Conservation (phyloP, 192 early-diverging fungal species). For the Linderina pennispora region DNA sequence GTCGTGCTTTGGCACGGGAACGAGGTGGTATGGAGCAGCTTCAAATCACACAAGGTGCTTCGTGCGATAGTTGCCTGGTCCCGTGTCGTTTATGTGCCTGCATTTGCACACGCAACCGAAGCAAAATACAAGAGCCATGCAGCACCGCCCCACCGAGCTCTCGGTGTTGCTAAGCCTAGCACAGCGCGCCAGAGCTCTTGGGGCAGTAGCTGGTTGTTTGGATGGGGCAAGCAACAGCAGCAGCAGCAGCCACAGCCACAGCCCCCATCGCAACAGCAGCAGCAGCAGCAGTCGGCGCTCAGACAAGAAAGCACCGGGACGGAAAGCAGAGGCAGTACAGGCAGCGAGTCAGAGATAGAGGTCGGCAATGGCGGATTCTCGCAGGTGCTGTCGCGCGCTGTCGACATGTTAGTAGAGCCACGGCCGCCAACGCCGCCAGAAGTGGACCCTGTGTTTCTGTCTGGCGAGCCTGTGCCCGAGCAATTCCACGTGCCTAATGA, state of each 20-base stretch:
- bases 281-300: no score
- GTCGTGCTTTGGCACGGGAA: conserved; percentile 29
- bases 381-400: conserved; percentile 35
- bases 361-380: conserved; percentile 15
- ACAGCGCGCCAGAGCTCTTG: background rate
- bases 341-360: background rate
- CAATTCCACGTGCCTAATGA: background rate
- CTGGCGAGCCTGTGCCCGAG: background rate
- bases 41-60: conserved; percentile 1
- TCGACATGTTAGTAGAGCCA: conserved; percentile 37
- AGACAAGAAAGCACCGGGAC: no score
- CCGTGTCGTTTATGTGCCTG: conserved; percentile 28
- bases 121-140: no score
- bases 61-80: conserved; percentile 36
- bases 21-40: conserved; percentile 32
- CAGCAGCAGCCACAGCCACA: background rate
- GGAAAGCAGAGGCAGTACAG: no score
- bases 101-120: conserved; percentile 7
- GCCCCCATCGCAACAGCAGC: background rate
- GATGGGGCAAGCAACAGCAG: conserved; percentile 8
- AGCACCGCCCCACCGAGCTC: background rate
- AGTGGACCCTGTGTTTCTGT: conserved; percentile 25
- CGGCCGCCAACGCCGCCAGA: conserved; percentile 35
- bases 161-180: background rate
- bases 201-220: conserved; percentile 27